A percentile compares a stretch with the other conserved stretches of the same genome.
Conservation (phyloP, 805 yeast genomes). For the Schwanniomyces yamadae region DNA sequence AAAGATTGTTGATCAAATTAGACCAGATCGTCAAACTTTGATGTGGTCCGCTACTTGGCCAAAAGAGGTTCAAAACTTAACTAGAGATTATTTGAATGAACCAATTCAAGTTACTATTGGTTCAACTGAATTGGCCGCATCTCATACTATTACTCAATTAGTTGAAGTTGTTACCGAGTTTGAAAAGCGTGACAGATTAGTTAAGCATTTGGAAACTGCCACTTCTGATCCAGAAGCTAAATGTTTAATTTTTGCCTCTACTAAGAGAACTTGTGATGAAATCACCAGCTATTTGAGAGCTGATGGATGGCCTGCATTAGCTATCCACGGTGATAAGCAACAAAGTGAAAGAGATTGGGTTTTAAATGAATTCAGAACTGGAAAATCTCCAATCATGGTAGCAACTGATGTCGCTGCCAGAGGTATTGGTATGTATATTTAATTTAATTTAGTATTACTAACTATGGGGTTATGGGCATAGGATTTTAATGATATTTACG, state of each 20-base stretch:
- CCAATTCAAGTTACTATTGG: slow-evolving; percentile 97
- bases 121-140: slow-evolving; percentile 92
- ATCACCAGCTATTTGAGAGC: slow-evolving; percentile 86
- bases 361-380: slow-evolving; percentile 84
- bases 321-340: slow-evolving; percentile 97
- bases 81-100: slow-evolving; percentile 86
- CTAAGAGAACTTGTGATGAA: slow-evolving; percentile 97
- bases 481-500: slow-evolving; percentile 4
- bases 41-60: slow-evolving; percentile 99
- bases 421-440: slow-evolving; percentile 90
- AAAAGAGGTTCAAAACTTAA: slow-evolving; percentile 91
- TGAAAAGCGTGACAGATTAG: slow-evolving; percentile 90
- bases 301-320: slow-evolving; percentile 98
- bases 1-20: slow-evolving; percentile 95
- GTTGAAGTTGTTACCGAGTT: slow-evolving; percentile 89
- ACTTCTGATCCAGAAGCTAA: slow-evolving; percentile 70
- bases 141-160: slow-evolving; percentile 91
- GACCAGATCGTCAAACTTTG: slow-evolving; percentile 98
- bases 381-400: slow-evolving; percentile 95
- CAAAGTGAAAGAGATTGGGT: slow-evolving; percentile 99
- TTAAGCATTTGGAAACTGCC: slow-evolving; percentile 79
- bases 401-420: slow-evolving; percentile 99
- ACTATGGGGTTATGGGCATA: slow-evolving; percentile 10
- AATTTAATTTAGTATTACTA: slow-evolving; percentile 7
- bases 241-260: slow-evolving; percentile 88